Evolutionary conservation across 2,329 filamentous ascomycete species (phyloP), one percentile per base, ranked within the genome.

Genomic region (Davidsoniella neocaledoniae): DNA sequence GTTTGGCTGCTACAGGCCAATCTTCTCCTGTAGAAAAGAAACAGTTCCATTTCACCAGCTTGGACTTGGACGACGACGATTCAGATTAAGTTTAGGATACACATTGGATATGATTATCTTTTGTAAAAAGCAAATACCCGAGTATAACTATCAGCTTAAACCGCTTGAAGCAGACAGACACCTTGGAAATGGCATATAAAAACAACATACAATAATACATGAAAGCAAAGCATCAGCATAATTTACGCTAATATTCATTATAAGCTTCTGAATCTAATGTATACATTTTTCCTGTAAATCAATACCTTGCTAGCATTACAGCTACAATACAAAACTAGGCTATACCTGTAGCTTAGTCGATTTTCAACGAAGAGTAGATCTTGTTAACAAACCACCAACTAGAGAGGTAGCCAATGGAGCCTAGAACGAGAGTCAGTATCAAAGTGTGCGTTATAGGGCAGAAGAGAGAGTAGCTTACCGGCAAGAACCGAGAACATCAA

Each of bases 301-400:
- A 6, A 36, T 17, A 38, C 44, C 19, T 38, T 19, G 14, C 33
- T 33, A 33, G 10, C 26, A 33, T 33, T 33, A 12, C 7, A 33
- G 26, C 26, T 12, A 33, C 44, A 26, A 45, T 33, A 17, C 26
- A 25, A 21, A 29, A 48, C 17, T 21, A 10, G 26, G 12, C 39
- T 16, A 33, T 25, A 39, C 6, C 4, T 42, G 21, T 21, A 33
- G 10, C 26, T 64, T 68, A 98, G 63, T 98, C 91, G 56, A 98
- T 87, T 72, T 98, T 98, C 69, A 98, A 94, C n/a, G 88, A 95
- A 21, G 79, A 71, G 64, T 98, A 98, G 54, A 98, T 98, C 64
- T 84, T 90, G 57, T 85, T 78, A 48, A 94, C 83, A 62, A 98
- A 98, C 62, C 83, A 76, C 86, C 88, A 96, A 63, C 86, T 93